Evolutionary conservation across 768 basidiomycete genomes (phyloP), one percentile per base, ranked within the genome.

Genomic region (Hericium rajendrae): DNA sequence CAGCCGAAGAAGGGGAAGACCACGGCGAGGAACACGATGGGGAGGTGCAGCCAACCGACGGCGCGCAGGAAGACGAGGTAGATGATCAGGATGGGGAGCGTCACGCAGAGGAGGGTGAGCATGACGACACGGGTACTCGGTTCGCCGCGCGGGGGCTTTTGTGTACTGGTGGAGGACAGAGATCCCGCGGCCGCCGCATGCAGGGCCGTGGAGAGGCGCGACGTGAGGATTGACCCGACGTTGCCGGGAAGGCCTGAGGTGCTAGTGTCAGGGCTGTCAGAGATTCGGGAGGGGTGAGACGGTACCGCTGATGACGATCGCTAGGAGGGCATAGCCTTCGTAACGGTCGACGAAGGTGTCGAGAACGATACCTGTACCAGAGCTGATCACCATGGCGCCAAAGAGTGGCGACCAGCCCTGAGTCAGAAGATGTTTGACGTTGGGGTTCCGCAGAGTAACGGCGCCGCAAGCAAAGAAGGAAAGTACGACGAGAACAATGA

Each of bases 371-470:
- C 97, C 97, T 0, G 95, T 89, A 0, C 82, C 91, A 57, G 84
- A 88, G 64, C 84, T 87, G 64, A 95, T 90, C 48, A 82, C 69
- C 91, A 95, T 93, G 6, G 92, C 91, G n/a, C 82, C 82, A 56
- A 97, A 85, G 2, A 98, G 77, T 0, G 97, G 94, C 0, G 78
- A 73, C 97, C 97, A 99, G 2, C 95, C 97, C 53, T 89, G 80
- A 46, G 76, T 78, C 10, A 97, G 76, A 2, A 97, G 79, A 5
- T 83, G 80, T 55, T 79, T 78, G 15, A 90, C 87, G 65, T 82
- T 73, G 53, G 74, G 71, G 68, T 97, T 95, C 3, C 80, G 78
- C 46, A 79, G 71, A 0, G 86, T 85, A 62, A 82, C 66, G 9
- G 82, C 60, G 5, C 80, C 68, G 66, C 84, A 86, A 15, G 68